These are phyloP conservation scores for Trichoderma sp. DNA, from an alignment of 2,329 filamentous ascomycete genomes.

Conservation along the genomic window DNA sequence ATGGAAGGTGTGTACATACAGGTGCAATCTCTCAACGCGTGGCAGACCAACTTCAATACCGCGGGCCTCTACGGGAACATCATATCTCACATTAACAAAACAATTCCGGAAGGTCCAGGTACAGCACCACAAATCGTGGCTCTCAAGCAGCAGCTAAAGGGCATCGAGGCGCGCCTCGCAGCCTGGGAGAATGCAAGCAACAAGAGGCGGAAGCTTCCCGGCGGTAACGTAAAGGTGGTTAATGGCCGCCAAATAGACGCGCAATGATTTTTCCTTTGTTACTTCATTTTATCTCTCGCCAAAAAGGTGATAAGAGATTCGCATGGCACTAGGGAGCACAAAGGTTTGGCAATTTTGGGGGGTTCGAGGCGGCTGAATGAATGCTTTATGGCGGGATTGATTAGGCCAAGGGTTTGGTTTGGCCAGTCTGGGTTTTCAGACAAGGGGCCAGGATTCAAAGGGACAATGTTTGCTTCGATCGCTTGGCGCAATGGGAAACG, in stretches of 20 bases:
- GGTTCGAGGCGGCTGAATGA: neutral
- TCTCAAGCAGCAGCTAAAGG: conserved; percentile 14
- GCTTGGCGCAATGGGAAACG: neutral
- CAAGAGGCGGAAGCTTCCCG: conserved; percentile 20
- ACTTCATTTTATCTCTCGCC: neutral
- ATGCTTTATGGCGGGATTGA: neutral
- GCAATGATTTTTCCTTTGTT: neutral
- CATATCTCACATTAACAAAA: conserved; percentile 38
- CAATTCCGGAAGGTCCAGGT: conserved; percentile 26
- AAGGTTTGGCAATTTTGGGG: neutral
- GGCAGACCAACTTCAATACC: conserved; percentile 52
- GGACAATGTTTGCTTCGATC: neutral
- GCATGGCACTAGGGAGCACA: neutral
- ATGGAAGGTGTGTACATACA: neutral
- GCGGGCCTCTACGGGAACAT: conserved; percentile 45
- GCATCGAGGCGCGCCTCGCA: neutral
- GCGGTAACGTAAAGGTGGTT: neutral
- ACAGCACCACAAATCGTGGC: conserved; percentile 24
- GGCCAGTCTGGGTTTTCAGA: neutral
- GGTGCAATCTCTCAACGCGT: conserved; percentile 44
- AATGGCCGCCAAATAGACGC: neutral
- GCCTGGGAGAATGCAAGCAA: neutral
- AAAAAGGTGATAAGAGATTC: neutral
- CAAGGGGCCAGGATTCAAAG: neutral
- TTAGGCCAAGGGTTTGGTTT: neutral